Percentiles rank a stretch among this genome's conserved stretches.
These are phyloP conservation scores for Chloropicon primus DNA, from an alignment of 139 green algal species.

Conservation along the genomic window DNA sequence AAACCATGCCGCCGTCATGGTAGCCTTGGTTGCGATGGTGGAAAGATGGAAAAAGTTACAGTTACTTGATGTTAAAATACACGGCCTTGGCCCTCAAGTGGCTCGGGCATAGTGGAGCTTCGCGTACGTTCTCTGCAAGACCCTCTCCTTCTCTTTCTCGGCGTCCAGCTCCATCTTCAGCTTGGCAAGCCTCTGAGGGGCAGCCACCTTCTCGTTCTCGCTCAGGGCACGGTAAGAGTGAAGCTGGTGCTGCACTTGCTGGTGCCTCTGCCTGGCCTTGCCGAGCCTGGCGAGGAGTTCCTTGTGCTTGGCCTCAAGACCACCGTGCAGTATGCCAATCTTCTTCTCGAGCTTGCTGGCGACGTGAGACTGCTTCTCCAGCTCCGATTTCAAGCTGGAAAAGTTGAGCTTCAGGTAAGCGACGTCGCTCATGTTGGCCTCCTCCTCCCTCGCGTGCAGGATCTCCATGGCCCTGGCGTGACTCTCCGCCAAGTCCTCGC, in stretches of 20 bases:
- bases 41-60: too few relatives aligned
- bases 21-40: too few relatives aligned
- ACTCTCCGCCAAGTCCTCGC: neutral
- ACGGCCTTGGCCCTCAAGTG: too few relatives aligned
- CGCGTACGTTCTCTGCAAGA: neutral
- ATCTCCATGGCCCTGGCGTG: neutral
- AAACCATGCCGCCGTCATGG: too few relatives aligned
- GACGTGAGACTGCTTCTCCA: neutral
- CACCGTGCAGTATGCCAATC: neutral
- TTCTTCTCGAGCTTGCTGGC: slow-evolving; percentile 7
- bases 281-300: neutral
- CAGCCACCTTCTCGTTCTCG: neutral
- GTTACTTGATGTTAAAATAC: too few relatives aligned
- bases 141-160: neutral
- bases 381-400: neutral
- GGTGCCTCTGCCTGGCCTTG: neutral
- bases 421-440: neutral
- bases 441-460: neutral
- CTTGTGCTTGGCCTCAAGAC: neutral
- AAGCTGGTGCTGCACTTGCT: neutral
- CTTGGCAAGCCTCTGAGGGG: neutral
- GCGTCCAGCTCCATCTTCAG: neutral
- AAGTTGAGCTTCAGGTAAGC: neutral
- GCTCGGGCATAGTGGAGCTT: too few relatives aligned
- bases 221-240: neutral